Evolutionary conservation across 768 basidiomycete genomes (phyloP).

Genomic region (Hortiboletus flavorubellus): DNA sequence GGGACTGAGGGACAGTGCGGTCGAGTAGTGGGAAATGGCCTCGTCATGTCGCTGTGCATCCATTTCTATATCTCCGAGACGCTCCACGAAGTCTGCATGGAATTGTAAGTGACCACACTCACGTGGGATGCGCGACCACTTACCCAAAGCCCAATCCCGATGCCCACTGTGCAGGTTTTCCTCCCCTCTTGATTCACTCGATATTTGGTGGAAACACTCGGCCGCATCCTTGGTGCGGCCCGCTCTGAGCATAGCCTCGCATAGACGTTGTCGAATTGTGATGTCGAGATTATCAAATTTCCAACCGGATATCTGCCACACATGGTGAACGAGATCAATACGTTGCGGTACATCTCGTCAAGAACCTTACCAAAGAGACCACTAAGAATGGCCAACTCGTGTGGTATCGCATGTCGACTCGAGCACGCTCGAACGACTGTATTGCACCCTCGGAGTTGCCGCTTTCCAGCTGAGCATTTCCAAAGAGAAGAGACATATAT

Average conservation of each 20-base stretch:
- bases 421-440: background rate
- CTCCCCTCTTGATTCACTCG: background rate
- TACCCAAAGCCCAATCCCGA: background rate
- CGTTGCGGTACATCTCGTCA: too few relatives aligned
- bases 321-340: background rate
- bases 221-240: background rate
- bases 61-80: background rate
- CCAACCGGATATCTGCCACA: background rate
- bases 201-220: background rate
- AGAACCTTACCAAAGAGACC: slow-evolving; percentile 5
- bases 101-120: too few relatives aligned
- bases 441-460: background rate
- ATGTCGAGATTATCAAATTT: background rate
- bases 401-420: background rate
- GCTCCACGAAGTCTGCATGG: background rate
- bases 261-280: background rate
- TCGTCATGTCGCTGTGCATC: background rate
- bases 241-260: background rate
- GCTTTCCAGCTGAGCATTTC: background rate
- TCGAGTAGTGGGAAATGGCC: background rate
- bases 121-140: background rate
- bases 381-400: background rate
- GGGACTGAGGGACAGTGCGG: too few relatives aligned
- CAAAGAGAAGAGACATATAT: background rate
- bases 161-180: too few relatives aligned